Base-by-base conservation (phyloP, 2,329 filamentous ascomycete genomes). In the Talaromyces sp. region DNA sequence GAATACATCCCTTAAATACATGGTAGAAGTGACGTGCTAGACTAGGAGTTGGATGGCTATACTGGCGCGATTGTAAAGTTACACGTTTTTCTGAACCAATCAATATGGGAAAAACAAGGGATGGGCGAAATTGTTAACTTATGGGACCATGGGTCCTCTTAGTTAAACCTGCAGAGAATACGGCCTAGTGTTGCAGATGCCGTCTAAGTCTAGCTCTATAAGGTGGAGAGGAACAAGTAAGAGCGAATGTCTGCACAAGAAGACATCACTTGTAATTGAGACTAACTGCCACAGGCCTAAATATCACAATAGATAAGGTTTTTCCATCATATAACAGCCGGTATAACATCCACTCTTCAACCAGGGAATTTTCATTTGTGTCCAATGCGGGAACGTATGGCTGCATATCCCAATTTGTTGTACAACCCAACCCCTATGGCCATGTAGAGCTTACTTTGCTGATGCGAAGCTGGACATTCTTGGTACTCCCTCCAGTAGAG, bases 401-500 rank as follows among this genome's bases (percentile, higher is more conserved):
- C n/a, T 49, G 44, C 44, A 49, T 22, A 19, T 22, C 44, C 44
- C 9, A 49, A 25, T 49, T 49, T 54, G 52, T 33, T 22, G 28
- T 54, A 27, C 19, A 33, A 28, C 15, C 27, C 52, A 54, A 32
- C 19, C n/a, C 28, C n/a, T 59, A 63, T 11, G 62, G 11, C 61
- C 65, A 65, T 27, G 55, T 60, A 15, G 63, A 66, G 56, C 10
- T 10, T n/a, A 67, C 39, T 25, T 58, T 33, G 15, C 47, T 52
- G 1, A 63, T 60, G 17, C 33, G 7, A 52, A 66, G 32, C 6
- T 58, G 54, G 7, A 68, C 63, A 61, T 65, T 32, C 25, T 54
- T 30, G 3, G 66, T 65, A 33, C 22, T 58, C 32, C 67, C 66
- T 10, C 63, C 63, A 0, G 51, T 58, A 25, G 67, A 69, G 25